Percentiles rank a stretch among this genome's conserved stretches.
These are phyloP conservation scores for Phalaenopsis aphrodite DNA, from an alignment of 106 monocot genomes.

Conservation along the genomic window DNA sequence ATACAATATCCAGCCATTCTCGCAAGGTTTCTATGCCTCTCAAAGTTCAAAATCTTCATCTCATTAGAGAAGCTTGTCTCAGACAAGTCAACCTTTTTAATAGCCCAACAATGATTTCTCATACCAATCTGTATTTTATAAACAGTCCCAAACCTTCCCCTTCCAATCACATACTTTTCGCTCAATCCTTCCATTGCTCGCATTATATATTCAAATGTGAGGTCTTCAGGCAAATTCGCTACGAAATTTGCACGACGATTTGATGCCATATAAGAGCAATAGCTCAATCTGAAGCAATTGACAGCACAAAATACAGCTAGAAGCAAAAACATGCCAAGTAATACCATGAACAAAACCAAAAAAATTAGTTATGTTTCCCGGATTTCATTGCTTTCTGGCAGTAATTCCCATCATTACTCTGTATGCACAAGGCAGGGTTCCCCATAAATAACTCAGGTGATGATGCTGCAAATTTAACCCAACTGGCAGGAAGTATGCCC, in stretches of 20 bases:
- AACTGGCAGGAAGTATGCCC: constrained; percentile 37
- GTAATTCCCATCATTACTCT: constrained; percentile 1
- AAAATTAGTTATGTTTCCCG: constrained; percentile 8
- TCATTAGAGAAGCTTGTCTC: constrained; percentile 38
- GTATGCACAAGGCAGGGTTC: constrained; percentile 33
- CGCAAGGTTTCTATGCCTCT: constrained; percentile 61
- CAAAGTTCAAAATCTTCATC: constrained; percentile 37
- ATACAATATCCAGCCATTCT: constrained; percentile 62
- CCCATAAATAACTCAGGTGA: constrained; percentile 38
- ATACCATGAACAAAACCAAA: constrained; percentile 1
- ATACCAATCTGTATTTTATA: constrained; percentile 41
- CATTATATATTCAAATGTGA: constrained; percentile 60
- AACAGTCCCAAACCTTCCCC: constrained; percentile 64
- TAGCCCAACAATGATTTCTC: constrained; percentile 52
- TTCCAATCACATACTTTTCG: constrained; percentile 70
- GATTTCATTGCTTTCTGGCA: constrained; percentile 4
- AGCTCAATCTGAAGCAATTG: constrained; percentile 15
- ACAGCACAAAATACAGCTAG: constrained; percentile 19
- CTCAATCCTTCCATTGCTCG: constrained; percentile 49
- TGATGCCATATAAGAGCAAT: constrained; percentile 4
- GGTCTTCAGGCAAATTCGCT: constrained; percentile 43
- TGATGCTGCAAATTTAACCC: constrained; percentile 40
- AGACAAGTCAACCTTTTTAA: constrained; percentile 48
- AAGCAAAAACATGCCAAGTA: constrained; percentile 18
- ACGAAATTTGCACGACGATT: constrained; percentile 16